Evolutionary conservation across 805 yeast genomes (phyloP).

Genomic region (Scheffersomyces coipomensis): DNA sequence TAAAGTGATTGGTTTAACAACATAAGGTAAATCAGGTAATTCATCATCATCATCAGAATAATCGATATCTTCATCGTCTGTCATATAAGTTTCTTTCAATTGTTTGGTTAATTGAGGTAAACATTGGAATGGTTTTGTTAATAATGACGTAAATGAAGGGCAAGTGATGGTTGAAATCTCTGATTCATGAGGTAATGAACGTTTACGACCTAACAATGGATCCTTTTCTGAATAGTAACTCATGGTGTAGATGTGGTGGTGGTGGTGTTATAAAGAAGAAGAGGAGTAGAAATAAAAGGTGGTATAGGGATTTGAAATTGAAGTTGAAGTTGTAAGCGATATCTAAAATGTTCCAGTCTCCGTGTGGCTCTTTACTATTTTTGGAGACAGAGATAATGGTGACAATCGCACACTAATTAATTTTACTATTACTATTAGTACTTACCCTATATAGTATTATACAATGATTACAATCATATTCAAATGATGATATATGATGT

Average conservation of each 20-base stretch:
- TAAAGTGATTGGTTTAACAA: slow-evolving; percentile 6
- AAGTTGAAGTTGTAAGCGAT: too few species aligned
- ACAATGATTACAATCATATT: too few species aligned
- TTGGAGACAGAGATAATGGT: too few species aligned
- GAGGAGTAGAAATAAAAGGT: too few species aligned
- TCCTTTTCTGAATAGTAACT: slow-evolving; percentile 5
- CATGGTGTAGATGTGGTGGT: too few species aligned
- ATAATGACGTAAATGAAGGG: slow-evolving; percentile 15
- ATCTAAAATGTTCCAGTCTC: too few species aligned
- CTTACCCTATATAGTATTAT: too few species aligned
- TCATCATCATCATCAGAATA: slow-evolving; percentile 17
- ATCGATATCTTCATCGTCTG: slow-evolving; percentile 11
- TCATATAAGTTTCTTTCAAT: slow-evolving; percentile 1
- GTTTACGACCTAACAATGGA: slow-evolving; percentile 5
- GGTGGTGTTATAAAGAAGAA: too few species aligned
- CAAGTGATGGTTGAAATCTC: slow-evolving; percentile 18
- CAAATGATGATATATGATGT: too few species aligned
- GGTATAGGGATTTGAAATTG: too few species aligned
- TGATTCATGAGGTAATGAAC: slow-evolving; percentile 4
- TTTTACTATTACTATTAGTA: too few species aligned
- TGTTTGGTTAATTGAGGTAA: slow-evolving; percentile 14
- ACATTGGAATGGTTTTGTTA: slow-evolving; percentile 23
- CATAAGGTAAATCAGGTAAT: slow-evolving; percentile 25
- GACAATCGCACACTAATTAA: too few species aligned
- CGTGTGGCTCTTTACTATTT: neutral